Conservation (phyloP, 805 yeast species). For the Wickerhamiella dianesei region DNA sequence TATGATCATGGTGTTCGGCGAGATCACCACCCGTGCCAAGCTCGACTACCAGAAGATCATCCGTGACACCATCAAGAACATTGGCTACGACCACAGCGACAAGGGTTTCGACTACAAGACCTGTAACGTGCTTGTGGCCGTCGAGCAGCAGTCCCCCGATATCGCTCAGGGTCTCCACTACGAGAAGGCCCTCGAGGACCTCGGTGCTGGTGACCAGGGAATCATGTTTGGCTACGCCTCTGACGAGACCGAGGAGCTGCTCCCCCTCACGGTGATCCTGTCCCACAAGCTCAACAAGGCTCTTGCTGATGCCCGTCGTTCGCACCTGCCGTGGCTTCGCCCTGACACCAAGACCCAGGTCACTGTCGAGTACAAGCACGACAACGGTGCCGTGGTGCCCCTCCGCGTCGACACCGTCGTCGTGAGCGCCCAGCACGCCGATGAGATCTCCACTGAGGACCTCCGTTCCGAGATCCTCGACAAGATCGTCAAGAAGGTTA, state of each 20-base stretch:
- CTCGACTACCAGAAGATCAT: constrained; percentile 94
- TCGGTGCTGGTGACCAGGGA: constrained; percentile 99
- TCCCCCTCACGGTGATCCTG: constrained; percentile 87
- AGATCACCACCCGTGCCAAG: constrained; percentile 91
- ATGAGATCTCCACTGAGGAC: constrained; percentile 85
- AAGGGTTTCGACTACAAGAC: constrained; percentile 99
- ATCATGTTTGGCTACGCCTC: constrained; percentile 99
- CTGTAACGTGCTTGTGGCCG: constrained; percentile 96
- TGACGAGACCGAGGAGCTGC: constrained; percentile 94
- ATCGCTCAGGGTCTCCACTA: constrained; percentile 98
- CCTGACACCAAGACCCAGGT: constrained; percentile 99
- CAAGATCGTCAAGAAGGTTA: constrained; percentile 81
- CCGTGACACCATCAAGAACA: constrained; percentile 96
- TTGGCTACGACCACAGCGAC: constrained; percentile 90
- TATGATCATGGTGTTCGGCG: constrained; percentile 98
- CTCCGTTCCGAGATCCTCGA: constrained; percentile 64
- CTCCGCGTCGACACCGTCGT: constrained; percentile 95
- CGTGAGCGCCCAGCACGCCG: constrained; percentile 96
- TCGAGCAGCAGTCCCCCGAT: constrained; percentile 98
- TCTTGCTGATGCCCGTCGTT: constrained; percentile 93
- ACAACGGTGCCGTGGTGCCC: constrained; percentile 91
- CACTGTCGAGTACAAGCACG: constrained; percentile 89
- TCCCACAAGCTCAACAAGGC: constrained; percentile 95
- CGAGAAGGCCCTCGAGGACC: constrained; percentile 85
- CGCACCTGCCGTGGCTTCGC: constrained; percentile 94